Base-by-base conservation (phyloP, 1,139 yeast species). In the Candida glucosophila region DNA sequence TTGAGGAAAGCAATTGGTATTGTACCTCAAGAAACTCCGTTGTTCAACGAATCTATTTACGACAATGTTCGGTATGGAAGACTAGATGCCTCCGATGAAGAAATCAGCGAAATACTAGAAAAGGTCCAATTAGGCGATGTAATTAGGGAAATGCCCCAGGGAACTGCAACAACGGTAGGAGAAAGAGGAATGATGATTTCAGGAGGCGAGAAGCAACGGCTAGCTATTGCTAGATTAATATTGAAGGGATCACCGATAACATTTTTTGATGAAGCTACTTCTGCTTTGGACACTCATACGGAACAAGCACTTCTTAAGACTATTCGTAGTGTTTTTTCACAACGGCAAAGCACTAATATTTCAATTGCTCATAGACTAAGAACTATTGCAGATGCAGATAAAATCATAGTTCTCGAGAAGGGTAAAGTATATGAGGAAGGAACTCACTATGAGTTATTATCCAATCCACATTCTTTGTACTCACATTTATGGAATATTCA, bases 121-220 rank as follows among this genome's bases (percentile, higher is more conserved):
- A 68, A 71, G 37, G 95, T 94, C 1, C 77, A 81, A 43, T 63
- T 90, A 31, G 72, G 73, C 31, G 53, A 56, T 12, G 58, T 88
- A 23, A 66, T 92, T 12, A 43, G 52, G 5, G 83, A 78, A 26
- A 58, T 90, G 24, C 97, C 98, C 0, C 81, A 82, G 9, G 96
- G 96, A 1, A 61, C 70, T 22, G 61, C 78, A 19, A 90, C 98
- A 0, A 64, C 82, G 29, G 98, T 90, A n/a, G 99, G 99, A 26
- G 99, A 92, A 52, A 64, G 99, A 40, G 98, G 99, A 13, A 68
- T 90, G 69, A 90, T 90, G 98, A 86, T 90, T 24, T 85, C 96
- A 7, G 98, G 99, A 9, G 99, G 99, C 30, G 98, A 90, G 51
- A 88, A 92, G 49, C 99, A 90, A 52, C 65, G 99, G 35, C 62